Evolutionary conservation across 306 rosid species (phyloP).

Genomic region (Cucurbita ficifolia): DNA sequence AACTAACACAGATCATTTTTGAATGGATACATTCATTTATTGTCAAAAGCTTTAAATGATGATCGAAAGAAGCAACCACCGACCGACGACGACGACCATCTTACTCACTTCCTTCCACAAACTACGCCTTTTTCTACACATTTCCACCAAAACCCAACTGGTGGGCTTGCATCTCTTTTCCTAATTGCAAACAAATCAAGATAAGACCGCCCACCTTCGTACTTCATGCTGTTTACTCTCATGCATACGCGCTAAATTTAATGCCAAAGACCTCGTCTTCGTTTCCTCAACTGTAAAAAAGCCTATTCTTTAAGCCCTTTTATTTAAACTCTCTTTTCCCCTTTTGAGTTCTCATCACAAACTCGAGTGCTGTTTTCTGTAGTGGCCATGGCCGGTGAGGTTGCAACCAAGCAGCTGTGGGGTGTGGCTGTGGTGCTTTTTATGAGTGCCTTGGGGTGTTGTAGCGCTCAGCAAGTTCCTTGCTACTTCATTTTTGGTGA

Average conservation of each 20-base stretch:
- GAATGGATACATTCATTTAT: background rate
- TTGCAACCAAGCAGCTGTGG: background rate
- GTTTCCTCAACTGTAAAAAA: slow-evolving; percentile 1
- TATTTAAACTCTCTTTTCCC: background rate
- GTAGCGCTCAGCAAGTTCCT: slow-evolving; percentile 42
- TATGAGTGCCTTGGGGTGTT: slow-evolving; percentile 7
- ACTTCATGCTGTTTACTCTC: background rate
- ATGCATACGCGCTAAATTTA: background rate
- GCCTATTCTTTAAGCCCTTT: background rate
- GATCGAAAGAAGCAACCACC: background rate
- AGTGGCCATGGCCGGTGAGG: background rate
- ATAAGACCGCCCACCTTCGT: background rate
- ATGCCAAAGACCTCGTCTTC: background rate
- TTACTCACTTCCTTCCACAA: background rate
- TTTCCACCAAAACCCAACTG: background rate
- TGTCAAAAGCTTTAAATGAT: background rate
- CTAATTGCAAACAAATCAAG: background rate
- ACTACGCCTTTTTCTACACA: background rate
- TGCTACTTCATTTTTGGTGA: slow-evolving; percentile 94
- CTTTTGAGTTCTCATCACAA: background rate
- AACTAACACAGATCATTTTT: too few species aligned
- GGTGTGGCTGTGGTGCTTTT: background rate
- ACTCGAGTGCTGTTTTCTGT: background rate
- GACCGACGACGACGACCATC: background rate
- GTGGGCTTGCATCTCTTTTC: background rate